These are phyloP conservation scores for Dactylella cylindrospora DNA, from an alignment of 2,329 filamentous ascomycete genomes.

Conservation along the genomic window DNA sequence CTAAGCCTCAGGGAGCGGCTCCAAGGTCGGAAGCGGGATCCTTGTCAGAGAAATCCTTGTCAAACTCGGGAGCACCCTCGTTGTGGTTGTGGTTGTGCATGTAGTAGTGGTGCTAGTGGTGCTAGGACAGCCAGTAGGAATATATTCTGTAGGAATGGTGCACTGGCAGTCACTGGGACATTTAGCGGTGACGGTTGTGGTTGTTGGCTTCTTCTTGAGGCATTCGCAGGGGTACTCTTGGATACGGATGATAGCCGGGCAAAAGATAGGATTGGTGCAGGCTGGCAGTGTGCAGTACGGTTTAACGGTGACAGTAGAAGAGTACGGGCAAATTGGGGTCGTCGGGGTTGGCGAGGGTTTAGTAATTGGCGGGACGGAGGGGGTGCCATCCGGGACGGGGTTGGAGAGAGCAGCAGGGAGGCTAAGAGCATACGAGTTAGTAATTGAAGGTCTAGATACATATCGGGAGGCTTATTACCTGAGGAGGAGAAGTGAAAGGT, in stretches of 20 bases:
- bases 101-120: neutral
- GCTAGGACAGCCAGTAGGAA: conserved; percentile 1
- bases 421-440: neutral
- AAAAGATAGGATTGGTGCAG: conserved; percentile 28
- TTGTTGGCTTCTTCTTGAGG: conserved; percentile 5
- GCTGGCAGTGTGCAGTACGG: conserved; percentile 10
- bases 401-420: conserved; percentile 1
- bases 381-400: conserved; percentile 9
- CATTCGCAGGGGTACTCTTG: conserved; percentile 20
- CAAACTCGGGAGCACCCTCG: no score
- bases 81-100: no score
- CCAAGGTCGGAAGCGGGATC: no score
- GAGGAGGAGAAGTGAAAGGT: neutral
- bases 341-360: neutral
- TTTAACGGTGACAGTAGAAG: conserved; percentile 15
- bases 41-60: no score
- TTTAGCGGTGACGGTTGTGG: conserved; percentile 9
- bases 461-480: no score
- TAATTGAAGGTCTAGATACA: neutral
- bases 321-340: conserved; percentile 9
- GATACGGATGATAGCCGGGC: conserved; percentile 10
- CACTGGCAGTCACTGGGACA: conserved; percentile 34
- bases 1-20: no score
- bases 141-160: conserved; percentile 13
- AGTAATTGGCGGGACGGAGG: neutral